Evolutionary conservation across 768 basidiomycete species (phyloP).

Genomic region (Boletus eberwhitei): DNA sequence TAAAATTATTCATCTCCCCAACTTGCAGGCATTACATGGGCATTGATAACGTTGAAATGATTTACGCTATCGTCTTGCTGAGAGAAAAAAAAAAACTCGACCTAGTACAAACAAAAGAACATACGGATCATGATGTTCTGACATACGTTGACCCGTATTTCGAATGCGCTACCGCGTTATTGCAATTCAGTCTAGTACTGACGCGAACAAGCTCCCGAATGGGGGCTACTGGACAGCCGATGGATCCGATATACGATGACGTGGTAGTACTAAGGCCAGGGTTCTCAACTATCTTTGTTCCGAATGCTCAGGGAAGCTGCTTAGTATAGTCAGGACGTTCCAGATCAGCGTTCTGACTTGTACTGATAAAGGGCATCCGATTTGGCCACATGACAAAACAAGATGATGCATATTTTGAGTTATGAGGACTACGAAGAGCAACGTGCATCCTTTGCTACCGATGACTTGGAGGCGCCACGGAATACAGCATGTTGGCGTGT

Average conservation of each 20-base stretch:
- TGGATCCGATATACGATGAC: slow-evolving; percentile 20
- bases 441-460: slow-evolving; percentile 16
- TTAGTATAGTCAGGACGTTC: slow-evolving; percentile 21
- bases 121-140: slow-evolving; percentile 7
- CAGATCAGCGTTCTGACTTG: slow-evolving; percentile 13
- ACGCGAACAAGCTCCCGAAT: slow-evolving; percentile 9
- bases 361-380: slow-evolving; percentile 28
- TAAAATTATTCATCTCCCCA: slow-evolving; percentile 12
- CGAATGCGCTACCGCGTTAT: not conserved
- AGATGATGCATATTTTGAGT: slow-evolving; percentile 12
- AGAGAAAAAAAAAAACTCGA: not conserved
- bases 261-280: slow-evolving; percentile 19
- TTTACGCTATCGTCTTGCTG: slow-evolving; percentile 8
- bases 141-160: not conserved
- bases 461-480: slow-evolving; percentile 16
- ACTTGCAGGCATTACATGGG: not conserved
- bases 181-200: slow-evolving; percentile 4
- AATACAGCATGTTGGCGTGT: slow-evolving; percentile 29
- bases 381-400: slow-evolving; percentile 32
- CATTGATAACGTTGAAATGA: not conserved
- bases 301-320: slow-evolving; percentile 22
- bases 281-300: slow-evolving; percentile 25
- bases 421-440: slow-evolving; percentile 14
- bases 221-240: slow-evolving; percentile 13
- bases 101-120: not conserved